These are phyloP conservation scores for Lentithecium fluviatile DNA, from an alignment of 495 filamentous ascomycete species.

Conservation along the genomic window DNA sequence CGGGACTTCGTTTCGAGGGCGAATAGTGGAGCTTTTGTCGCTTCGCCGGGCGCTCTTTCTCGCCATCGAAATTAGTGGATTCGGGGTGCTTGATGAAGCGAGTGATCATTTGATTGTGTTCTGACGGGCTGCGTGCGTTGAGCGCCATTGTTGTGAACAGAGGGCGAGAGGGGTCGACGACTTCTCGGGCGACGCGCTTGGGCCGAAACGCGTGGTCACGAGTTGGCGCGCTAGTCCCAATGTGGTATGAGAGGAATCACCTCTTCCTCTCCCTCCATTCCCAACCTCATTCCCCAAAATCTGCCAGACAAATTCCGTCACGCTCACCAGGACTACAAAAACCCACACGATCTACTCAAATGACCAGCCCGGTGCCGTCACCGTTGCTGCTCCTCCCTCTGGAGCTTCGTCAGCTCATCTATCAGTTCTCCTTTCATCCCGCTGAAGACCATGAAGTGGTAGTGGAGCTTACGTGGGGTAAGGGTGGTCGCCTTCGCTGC, in stretches of 20 bases:
- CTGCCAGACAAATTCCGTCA: too few relatives aligned
- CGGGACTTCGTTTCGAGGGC: background rate
- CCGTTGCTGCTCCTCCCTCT: too few relatives aligned
- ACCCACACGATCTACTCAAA: too few relatives aligned
- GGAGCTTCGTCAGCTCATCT: too few relatives aligned
- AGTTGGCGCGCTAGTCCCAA: background rate
- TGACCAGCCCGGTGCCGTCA: too few relatives aligned
- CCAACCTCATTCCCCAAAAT: too few relatives aligned
- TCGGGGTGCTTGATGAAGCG: constrained; percentile 37
- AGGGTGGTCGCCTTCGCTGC: too few relatives aligned
- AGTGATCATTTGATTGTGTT: constrained; percentile 45
- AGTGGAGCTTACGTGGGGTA: too few relatives aligned
- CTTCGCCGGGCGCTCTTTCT: constrained; percentile 36
- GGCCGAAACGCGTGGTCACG: background rate
- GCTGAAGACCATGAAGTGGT: too few relatives aligned
- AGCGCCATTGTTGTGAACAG: constrained; percentile 38
- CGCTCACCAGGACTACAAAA: too few relatives aligned
- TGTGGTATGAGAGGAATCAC: background rate
- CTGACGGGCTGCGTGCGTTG: constrained; percentile 37
- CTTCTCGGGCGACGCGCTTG: background rate
- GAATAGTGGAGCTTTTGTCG: constrained; percentile 30
- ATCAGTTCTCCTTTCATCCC: too few relatives aligned
- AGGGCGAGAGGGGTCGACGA: background rate
- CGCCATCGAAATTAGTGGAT: constrained; percentile 39
- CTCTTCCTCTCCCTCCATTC: too few relatives aligned